Base-by-base conservation (phyloP, 176 grass and related monocot species). In the Metroxylon sagu region DNA sequence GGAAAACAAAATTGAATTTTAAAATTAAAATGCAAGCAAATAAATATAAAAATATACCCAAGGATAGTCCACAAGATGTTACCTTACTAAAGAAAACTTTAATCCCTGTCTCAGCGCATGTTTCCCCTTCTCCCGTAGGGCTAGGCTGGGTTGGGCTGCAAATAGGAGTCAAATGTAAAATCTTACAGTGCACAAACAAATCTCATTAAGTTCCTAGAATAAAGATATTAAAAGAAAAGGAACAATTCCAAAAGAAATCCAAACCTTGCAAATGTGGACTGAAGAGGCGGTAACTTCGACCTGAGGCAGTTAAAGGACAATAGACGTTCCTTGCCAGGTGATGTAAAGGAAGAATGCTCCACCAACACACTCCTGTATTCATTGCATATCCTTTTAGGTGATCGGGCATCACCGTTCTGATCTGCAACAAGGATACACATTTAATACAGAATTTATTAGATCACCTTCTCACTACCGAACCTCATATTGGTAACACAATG, bases 221-320 rank as follows among this genome's bases (percentile, higher is more conserved):
- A 43, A 60, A 6, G 26, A 59, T 19, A 65, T 28, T 29, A 69
- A 25, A 77, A 69, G 64, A 55, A 74, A 61, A 29, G 31, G 26
- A 74, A 61, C 48, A 26, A 77, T 35, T 60, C 26, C 14, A 80
- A 39, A 77, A 53, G 15, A 59, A 48, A 77, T 43, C 63, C 70
- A 76, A 70, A 89, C 92, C 92, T 96, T 65, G 83, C 80, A 77
- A 96, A 96, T 74, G 80, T 88, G 6, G 80, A 85, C 68, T 96
- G 78, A 28, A 96, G 92, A 65, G 78, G 69, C 49, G 74, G 83
- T 61, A 69, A 77, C 85, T 87, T 96, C 25, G 81, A 72, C 66
- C 87, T 90, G 57, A 82, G 66, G 55, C 48, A 76, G 70, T 62
- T 61, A 14, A 80, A 64, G 5, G 63, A 21, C 23, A 60, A 64